Evolutionary conservation across 495 filamentous ascomycete genomes (phyloP), one percentile per base, ranked within the genome.

Genomic region (Hyaloscypha bicolor): DNA sequence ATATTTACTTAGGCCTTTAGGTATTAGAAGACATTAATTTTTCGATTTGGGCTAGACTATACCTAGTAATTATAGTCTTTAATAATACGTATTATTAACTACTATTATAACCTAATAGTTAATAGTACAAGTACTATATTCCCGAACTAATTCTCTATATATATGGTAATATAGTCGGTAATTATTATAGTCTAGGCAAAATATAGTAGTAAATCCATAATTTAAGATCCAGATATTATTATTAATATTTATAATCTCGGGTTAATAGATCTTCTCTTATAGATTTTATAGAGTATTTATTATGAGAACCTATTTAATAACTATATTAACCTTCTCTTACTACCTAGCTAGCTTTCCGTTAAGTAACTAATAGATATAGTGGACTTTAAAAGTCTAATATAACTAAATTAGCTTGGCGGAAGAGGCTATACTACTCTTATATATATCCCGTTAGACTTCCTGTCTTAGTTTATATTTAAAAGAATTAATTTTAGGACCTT

Each of bases 391-490:
- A 32, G 48, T 32, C 45, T 64, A 30, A 57, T 64, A 30, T 45
- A 12, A 32, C 52, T 55, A 9, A 39, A 64, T 29, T 12, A 57
- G 45, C 39, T 64, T 12, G 63, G 63, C 53, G 55, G 63, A 22
- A 65, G 63, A 65, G 63, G 63, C 63, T 65, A 30, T 42, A 32
- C 22, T 42, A 65, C n/a, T n/a, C 63, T n/a, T 21, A 53, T 65
- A n/a, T 33, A 33, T 32, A 29, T 29, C 53, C 63, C n/a, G 33
- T n/a, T 30, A 53, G 63, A 33, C 63, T 19, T 39, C 16, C 61
- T 33, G 61, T 63, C 52, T 22, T 6, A 32, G 22, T 57, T 42
- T 60, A 45, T 64, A 5, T 64, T 64, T 45, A 64, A 64, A 33
- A 45, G 62, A 14, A 57, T 64, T 45, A 45, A 64, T 30, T 64